phyloP scores from a whole-genome alignment of 176 grass and related monocot species.

The Eragrostis nindensis region DNA sequence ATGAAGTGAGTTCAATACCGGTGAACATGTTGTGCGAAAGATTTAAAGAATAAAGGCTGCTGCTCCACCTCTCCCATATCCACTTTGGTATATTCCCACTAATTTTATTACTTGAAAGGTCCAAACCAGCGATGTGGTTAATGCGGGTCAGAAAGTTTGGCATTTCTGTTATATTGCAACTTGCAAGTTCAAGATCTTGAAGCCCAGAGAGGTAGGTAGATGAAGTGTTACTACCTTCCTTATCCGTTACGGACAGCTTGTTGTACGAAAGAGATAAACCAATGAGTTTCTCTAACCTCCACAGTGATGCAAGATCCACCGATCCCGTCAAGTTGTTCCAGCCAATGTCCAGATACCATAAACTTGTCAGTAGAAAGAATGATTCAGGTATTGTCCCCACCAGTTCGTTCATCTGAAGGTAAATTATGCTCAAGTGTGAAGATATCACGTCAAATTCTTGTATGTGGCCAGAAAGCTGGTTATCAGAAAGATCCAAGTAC shows the following conservation, averaged over 20 bases:
- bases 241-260: conserved; percentile 14
- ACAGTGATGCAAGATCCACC: conserved; percentile 20
- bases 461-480: conserved; percentile 22
- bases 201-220: neutral
- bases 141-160: conserved; percentile 1
- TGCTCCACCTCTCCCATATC: conserved; percentile 26
- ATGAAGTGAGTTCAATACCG: neutral
- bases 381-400: conserved; percentile 26
- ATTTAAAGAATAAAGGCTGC: neutral
- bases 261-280: conserved; percentile 27
- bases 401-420: neutral
- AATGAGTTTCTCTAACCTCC: conserved; percentile 27
- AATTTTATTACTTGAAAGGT: conserved; percentile 48
- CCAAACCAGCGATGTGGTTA: neutral
- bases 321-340: conserved; percentile 16
- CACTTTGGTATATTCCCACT: conserved; percentile 33
- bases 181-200: neutral
- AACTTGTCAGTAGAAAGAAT: neutral
- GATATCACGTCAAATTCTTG: neutral
- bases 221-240: neutral
- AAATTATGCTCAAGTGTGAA: neutral
- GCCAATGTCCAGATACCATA: rapidly evolving
- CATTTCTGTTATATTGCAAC: conserved; percentile 35
- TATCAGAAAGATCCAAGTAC: neutral
- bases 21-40: conserved; percentile 32